Conservation (phyloP, 345 rosid species). For the Draba incana region DNA sequence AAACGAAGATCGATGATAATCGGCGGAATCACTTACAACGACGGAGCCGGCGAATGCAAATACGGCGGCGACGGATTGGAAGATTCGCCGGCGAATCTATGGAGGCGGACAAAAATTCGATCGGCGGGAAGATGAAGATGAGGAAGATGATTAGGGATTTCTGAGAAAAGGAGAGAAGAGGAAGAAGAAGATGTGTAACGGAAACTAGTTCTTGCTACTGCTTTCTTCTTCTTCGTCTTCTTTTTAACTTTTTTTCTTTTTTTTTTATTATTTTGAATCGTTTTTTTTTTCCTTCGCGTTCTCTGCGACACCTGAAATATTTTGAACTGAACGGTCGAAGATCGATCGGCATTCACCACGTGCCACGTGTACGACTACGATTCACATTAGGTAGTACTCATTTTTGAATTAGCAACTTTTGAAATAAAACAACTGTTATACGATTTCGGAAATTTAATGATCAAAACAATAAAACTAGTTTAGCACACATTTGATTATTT, state of each 20-base stretch:
- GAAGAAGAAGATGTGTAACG: constrained; percentile 34
- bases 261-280: too few relatives aligned
- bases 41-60: constrained; percentile 11
- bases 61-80: constrained; percentile 3
- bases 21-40: constrained; percentile 29
- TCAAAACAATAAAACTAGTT: too few relatives aligned
- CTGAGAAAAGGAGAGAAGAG: constrained; percentile 1
- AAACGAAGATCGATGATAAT: neutral
- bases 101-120: neutral
- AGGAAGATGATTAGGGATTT: constrained; percentile 3
- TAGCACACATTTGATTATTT: too few relatives aligned
- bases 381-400: neutral
- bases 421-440: too few relatives aligned
- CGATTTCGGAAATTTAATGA: too few relatives aligned
- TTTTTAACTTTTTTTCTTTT: neutral
- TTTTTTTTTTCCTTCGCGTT: constrained; percentile 1
- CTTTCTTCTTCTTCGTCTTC: constrained; percentile 20
- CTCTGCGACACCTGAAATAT: constrained; percentile 19
- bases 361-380: constrained; percentile 35
- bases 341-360: constrained; percentile 2
- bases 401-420: too few relatives aligned
- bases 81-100: constrained; percentile 22
- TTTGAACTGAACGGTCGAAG: constrained; percentile 39
- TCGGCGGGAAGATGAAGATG: constrained; percentile 7
- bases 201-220: constrained; percentile 32